phyloP scores from a whole-genome alignment of 371 early-diverging fungal genomes.

The Zychaea mexicana region DNA sequence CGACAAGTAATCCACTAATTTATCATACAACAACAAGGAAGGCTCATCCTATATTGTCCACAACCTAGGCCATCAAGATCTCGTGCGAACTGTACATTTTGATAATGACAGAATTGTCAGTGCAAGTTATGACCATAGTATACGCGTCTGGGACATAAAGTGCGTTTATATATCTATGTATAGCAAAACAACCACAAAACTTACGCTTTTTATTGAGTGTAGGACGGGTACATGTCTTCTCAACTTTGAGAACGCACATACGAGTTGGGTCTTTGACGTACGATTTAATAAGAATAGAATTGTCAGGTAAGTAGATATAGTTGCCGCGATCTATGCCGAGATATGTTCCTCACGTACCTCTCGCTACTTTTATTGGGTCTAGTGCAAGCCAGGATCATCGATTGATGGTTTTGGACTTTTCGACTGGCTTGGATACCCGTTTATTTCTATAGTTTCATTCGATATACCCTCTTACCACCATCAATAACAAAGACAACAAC shows the following conservation, averaged over 20 bases:
- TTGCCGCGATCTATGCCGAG: not conserved
- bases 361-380: constrained; percentile 3
- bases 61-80: constrained; percentile 81
- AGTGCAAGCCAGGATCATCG: constrained; percentile 79
- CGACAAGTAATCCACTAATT: not conserved
- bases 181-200: not conserved
- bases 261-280: constrained; percentile 96
- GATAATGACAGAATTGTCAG: constrained; percentile 55
- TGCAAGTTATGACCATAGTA: constrained; percentile 88
- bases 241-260: constrained; percentile 75
- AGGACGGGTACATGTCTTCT: constrained; percentile 46
- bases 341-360: not conserved
- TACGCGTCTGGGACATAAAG: constrained; percentile 92
- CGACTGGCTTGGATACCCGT: constrained; percentile 55
- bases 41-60: not conserved
- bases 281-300: constrained; percentile 82
- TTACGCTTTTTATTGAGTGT: not conserved
- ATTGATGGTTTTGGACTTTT: constrained; percentile 86
- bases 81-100: constrained; percentile 92
- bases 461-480: not conserved
- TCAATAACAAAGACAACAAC: not conserved
- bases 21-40: not conserved
- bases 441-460: constrained; percentile 18
- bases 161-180: constrained; percentile 12
- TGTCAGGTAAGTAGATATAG: constrained; percentile 54